Base-by-base conservation (phyloP, 192 early-diverging fungal genomes). In the Dissophora globulifera region DNA sequence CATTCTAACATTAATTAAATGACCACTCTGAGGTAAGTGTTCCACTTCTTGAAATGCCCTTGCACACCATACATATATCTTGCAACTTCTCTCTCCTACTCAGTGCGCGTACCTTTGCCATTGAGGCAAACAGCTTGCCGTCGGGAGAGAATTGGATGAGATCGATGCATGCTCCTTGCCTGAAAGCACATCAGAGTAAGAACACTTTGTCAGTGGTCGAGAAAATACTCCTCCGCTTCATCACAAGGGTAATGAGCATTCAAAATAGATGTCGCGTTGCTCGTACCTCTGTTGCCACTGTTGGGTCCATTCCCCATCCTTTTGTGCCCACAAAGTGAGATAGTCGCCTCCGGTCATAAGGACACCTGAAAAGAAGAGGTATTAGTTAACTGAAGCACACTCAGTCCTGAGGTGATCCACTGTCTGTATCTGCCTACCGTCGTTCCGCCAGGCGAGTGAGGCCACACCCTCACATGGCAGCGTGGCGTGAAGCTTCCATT, bases 141-240 rank as follows among this genome's bases (percentile, higher is more conserved):
- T 85, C 84, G 15, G 89, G 87, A 15, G 89, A 88, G 62, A 91
- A 88, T 33, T 88, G 76, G 6, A 81, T 83, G 16, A 79, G 55
- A 33, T 79, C 79, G 40, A 84, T 65, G 35, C 68, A 49, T 9
- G 79, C 50, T 2, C 78, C 75, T 20, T 79, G 81, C 20, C 79
- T 85, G 46, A n/a, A 35, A n/a, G n/a, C n/a, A n/a, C n/a, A n/a
- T n/a, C n/a, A n/a, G n/a, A n/a, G n/a, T n/a, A n/a, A n/a, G n/a
- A n/a, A n/a, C n/a, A 51, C 16, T 63, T 6, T 45, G 43, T 45
- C 43, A 45, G 43, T n/a, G 7, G 43, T 45, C 17, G 17, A 17
- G 43, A 45, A 5, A n/a, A n/a, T n/a, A n/a, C n/a, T n/a, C n/a
- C n/a, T n/a, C n/a, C n/a, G n/a, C n/a, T n/a, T n/a, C n/a, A n/a